Evolutionary conservation across 208 protist species (phyloP).

Genomic region (Herpetomonas samuelpessoai): DNA sequence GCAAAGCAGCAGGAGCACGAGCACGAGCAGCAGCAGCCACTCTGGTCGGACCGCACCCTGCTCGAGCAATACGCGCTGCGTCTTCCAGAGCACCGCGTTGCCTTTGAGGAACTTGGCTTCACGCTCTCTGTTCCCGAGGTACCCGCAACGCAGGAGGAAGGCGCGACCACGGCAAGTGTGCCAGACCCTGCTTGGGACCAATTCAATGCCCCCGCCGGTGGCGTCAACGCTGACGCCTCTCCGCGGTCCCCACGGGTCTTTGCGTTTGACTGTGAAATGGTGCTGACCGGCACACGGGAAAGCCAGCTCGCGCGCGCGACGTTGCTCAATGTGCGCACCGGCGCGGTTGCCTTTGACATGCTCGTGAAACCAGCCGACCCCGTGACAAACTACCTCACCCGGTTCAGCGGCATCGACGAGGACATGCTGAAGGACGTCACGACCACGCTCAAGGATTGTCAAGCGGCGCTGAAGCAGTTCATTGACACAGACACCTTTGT

Average conservation of each 20-base stretch:
- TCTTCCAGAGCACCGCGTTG: constrained; percentile 29
- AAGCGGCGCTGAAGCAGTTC: constrained; percentile 43
- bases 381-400: constrained; percentile 90
- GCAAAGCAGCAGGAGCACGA: neutral
- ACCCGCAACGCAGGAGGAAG: constrained; percentile 6
- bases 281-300: constrained; percentile 39
- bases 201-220: neutral
- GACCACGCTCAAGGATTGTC: constrained; percentile 72
- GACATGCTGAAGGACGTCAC: constrained; percentile 66
- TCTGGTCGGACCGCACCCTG: constrained; percentile 34
- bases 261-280: constrained; percentile 93
- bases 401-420: constrained; percentile 87
- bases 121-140: constrained; percentile 22
- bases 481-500: constrained; percentile 83
- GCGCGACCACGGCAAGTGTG: neutral
- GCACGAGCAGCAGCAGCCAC: constrained; percentile 15
- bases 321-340: constrained; percentile 65
- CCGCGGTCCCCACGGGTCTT: constrained; percentile 30
- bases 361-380: constrained; percentile 73
- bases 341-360: constrained; percentile 74
- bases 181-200: neutral
- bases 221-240: neutral
- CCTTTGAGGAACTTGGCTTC: constrained; percentile 48
- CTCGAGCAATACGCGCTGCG: constrained; percentile 50
- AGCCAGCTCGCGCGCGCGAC: constrained; percentile 83